Evolutionary conservation across 1,284 basidiomycete species (phyloP).

Genomic region (Apiotrichum akiyoshidainum): DNA sequence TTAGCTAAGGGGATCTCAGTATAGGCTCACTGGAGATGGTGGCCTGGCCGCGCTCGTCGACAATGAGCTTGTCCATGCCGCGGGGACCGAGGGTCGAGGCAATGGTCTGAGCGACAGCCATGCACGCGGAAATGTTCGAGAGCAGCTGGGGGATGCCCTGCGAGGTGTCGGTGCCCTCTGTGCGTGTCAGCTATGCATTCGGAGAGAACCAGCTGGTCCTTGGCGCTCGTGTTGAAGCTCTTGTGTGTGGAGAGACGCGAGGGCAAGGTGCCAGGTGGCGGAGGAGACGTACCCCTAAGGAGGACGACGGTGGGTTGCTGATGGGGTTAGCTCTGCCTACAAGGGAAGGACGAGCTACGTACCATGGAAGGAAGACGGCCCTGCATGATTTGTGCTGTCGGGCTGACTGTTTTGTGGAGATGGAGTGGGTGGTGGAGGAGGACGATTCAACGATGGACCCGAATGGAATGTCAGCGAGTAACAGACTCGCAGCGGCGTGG

Average conservation of each 20-base stretch:
- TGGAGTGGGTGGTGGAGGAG: not conserved
- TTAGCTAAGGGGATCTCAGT: constrained; percentile 7
- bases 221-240: not conserved
- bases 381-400: constrained; percentile 32
- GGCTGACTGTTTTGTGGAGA: constrained; percentile 2
- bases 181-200: not conserved
- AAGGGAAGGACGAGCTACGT: constrained; percentile 4
- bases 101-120: constrained; percentile 83
- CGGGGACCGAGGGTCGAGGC: constrained; percentile 95
- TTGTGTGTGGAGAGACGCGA: not conserved
- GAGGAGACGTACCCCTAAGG: constrained; percentile 57
- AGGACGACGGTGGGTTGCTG: constrained; percentile 94
- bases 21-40: constrained; percentile 75
- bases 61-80: constrained; percentile 96
- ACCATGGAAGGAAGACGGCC: constrained; percentile 50
- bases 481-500: not conserved
- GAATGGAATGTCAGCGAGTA: not conserved
- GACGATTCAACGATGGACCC: not conserved
- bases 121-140: constrained; percentile 93
- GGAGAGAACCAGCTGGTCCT: not conserved
- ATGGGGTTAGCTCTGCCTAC: constrained; percentile 22
- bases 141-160: constrained; percentile 92
- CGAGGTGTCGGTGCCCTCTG: constrained; percentile 91
- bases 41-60: constrained; percentile 84
- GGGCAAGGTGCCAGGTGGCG: not conserved